Conservation (phyloP, 495 filamentous ascomycete species). For the Neurospora sp. region DNA sequence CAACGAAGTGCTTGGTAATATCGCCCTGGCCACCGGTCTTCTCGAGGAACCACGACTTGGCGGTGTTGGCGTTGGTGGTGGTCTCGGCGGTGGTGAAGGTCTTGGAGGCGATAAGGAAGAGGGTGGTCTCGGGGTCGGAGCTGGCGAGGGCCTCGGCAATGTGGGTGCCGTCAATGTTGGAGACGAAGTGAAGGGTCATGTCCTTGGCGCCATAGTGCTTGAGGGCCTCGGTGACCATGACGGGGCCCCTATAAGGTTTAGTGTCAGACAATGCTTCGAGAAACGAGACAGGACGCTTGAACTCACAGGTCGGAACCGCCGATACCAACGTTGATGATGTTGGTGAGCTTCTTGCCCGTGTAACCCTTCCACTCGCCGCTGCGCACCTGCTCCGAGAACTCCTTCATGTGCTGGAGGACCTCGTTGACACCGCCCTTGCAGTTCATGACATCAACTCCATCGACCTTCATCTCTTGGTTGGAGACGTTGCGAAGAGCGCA, state of each 20-base stretch:
- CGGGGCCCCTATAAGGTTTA: constrained; percentile 58
- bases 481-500: constrained; percentile 80
- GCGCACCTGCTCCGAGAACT: constrained; percentile 87
- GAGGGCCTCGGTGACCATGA: constrained; percentile 96
- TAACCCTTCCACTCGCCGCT: constrained; percentile 97
- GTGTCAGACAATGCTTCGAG: background rate
- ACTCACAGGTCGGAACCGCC: constrained; percentile 95
- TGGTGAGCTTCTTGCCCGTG: constrained; percentile 95
- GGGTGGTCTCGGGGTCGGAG: constrained; percentile 90
- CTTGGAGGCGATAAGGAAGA: constrained; percentile 97
- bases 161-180: constrained; percentile 98
- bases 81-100: constrained; percentile 99
- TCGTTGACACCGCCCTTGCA: constrained; percentile 58
- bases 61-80: constrained; percentile 89
- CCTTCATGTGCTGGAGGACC: constrained; percentile 93
- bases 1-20: constrained; percentile 98
- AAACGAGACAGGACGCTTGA: background rate
- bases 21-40: constrained; percentile 67
- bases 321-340: constrained; percentile 95
- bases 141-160: constrained; percentile 84
- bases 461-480: constrained; percentile 80
- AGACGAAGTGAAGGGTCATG: constrained; percentile 91
- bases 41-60: constrained; percentile 90
- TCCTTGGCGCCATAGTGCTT: constrained; percentile 83
- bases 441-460: constrained; percentile 92